Evolutionary conservation across 345 rosid genomes (phyloP), one percentile per base, ranked within the genome.

Genomic region (Hibiscus syriacus): DNA sequence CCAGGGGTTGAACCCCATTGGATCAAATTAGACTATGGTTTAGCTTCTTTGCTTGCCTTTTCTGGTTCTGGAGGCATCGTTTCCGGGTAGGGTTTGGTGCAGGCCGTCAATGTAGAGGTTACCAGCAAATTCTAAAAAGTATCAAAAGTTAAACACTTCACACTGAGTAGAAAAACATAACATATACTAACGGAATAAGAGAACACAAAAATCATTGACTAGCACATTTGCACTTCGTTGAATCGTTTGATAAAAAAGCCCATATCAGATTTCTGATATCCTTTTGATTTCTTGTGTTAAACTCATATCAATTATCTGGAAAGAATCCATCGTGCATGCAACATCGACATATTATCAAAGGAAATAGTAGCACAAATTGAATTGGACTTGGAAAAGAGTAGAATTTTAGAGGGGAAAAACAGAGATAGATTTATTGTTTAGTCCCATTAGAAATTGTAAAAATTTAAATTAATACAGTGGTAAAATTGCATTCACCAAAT

Each of bases 61-160:
- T 79, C 74, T 3, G 65, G 38, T 68, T 74, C 81, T 7, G 75
- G 72, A 49, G 72, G 79, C 39, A 27, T 74, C 56, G 23, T 63
- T 80, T 81, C 81, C 13, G 82, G 80, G 72, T 74, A 82, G 17
- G 87, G 82, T 16, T 86, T 84, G 22, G 73, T 41, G 69, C 86
- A 81, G 76, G 77, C 59, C 12, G 77, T 76, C 76, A 92, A 56
- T 69, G 79, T 85, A 55, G 98, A 84, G 50, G 96, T 88, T 58
- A 92, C 98, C 82, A 83, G 73, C 76, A 92, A 81, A 77, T 88
- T 92, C 98, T 92, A 84, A 69, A 66, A 43, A 19, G 5, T 34
- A 22, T 4, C 10, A 25, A 19, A 75, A 55, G 13, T 6, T 2
- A 2, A 26, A 26, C 14, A 13, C n/a, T n/a, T n/a, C n/a, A 20